Evolutionary conservation across 768 basidiomycete genomes (phyloP), one percentile per base, ranked within the genome.

Genomic region (Neoboletus magnificus): DNA sequence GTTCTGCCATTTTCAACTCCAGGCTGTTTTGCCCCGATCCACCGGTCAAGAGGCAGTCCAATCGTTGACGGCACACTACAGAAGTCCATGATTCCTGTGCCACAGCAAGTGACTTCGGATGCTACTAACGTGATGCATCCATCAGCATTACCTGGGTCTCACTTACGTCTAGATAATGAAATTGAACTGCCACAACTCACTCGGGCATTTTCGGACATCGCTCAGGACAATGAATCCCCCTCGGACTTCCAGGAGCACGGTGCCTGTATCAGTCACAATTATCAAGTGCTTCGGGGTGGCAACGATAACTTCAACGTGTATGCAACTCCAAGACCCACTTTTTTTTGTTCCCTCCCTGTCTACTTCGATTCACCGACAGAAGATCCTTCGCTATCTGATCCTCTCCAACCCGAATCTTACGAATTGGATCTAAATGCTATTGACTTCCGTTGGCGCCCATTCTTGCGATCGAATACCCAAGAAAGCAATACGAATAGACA

Each of bases 391-490:
- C 52, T 63, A 36, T 75, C 77, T 30, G 73, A 73, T 59, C 73
- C 76, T 60, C 66, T 76, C 36, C 66, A 73, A 30, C 58, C 68
- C 35, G 64, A 65, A 48, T 66, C 68, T 46, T 77, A 74, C 57
- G 71, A 72, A 27, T 60, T 80, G 40, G 73, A 78, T 56, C 66
- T 74, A 37, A 66, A 71, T 7, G 62, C 63, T 5, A 68, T 86
- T 10, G 80, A 81, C 61, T 87, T 86, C 59, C 75, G 64, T 49
- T 86, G 85, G 85, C 67, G 71, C 44, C 78, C 79, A 10, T 87
- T 85, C 59, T 65, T 74, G 55, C 60, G 61, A 50, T 73, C 63
- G 41, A 51, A 62, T 57, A 12, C 43, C 50, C 55, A 50, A 49
- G 60, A 58, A 45, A 44, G 42, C 7, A 29, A 48, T 16, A 52